phyloP scores from a whole-genome alignment of 2,329 filamentous ascomycete genomes.

The Aurifilum marmelostoma region DNA sequence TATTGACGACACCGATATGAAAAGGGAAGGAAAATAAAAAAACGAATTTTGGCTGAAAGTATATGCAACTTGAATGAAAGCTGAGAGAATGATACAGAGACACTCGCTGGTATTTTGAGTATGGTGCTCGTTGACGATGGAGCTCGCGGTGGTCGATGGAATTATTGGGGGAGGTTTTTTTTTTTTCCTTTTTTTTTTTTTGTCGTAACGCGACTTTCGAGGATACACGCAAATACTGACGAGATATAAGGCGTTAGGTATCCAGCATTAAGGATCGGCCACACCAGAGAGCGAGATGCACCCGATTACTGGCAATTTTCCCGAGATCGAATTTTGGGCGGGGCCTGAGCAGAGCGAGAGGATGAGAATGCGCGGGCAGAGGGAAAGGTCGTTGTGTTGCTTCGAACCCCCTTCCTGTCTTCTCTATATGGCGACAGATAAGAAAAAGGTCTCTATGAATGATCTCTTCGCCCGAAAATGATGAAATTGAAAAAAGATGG shows the following conservation, averaged over 20 bases:
- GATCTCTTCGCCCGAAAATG: slow-evolving; percentile 18
- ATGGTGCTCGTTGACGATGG: neutral
- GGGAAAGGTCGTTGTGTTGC: neutral
- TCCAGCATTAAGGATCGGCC: neutral
- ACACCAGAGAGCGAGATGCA: neutral
- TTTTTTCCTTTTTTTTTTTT: no score
- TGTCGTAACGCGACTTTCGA: neutral
- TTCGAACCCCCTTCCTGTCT: slow-evolving; percentile 6
- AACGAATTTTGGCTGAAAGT: slow-evolving; percentile 9
- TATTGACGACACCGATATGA: slow-evolving; percentile 10
- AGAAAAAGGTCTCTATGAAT: slow-evolving; percentile 13
- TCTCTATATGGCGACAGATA: slow-evolving; percentile 17
- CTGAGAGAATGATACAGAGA: slow-evolving; percentile 11
- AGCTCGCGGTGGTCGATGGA: neutral
- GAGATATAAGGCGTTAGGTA: neutral
- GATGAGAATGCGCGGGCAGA: slow-evolving; percentile 8
- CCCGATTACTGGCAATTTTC: neutral
- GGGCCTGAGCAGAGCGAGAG: neutral
- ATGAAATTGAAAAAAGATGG: neutral
- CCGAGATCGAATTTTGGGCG: neutral
- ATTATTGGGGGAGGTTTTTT: no score
- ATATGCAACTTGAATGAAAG: slow-evolving; percentile 29
- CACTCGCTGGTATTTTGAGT: slow-evolving; percentile 13
- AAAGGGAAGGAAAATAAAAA: neutral
- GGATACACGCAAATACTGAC: neutral